Percentiles rank a stretch among this genome's conserved stretches.
phyloP scores from a whole-genome alignment of 2,329 filamentous ascomycete genomes.

The Aureobasidium sp. region DNA sequence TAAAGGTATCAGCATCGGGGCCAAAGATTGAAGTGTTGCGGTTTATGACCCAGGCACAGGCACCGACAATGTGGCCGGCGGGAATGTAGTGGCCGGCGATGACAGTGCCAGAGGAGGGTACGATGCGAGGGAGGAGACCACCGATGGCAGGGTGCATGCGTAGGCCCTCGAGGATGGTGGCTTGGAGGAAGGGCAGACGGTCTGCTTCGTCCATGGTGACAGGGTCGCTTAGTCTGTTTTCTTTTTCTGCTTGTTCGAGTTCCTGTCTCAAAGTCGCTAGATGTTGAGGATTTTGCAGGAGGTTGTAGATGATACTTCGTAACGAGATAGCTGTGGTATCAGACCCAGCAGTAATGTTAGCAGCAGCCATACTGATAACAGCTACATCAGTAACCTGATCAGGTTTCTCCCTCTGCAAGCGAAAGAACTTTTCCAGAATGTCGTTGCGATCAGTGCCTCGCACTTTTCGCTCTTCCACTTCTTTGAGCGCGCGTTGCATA shows the following conservation, averaged over 20 bases:
- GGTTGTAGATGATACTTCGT: constrained; percentile 28
- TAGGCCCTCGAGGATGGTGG: constrained; percentile 28
- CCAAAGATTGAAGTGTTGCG: constrained; percentile 34
- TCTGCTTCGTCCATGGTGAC: constrained; percentile 23
- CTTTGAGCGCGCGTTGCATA: constrained; percentile 2
- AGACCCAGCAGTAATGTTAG: constrained; percentile 24
- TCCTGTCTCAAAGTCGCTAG: constrained; percentile 22
- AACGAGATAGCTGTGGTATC: constrained; percentile 33
- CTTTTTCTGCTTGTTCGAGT: neutral
- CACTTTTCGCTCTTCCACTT: constrained; percentile 6
- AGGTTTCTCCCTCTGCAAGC: constrained; percentile 11
- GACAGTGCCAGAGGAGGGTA: constrained; percentile 7
- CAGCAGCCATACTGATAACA: constrained; percentile 20
- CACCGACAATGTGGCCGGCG: constrained; percentile 41
- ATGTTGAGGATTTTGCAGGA: constrained; percentile 24
- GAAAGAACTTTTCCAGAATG: constrained; percentile 11
- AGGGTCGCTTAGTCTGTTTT: constrained; percentile 10
- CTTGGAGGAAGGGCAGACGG: constrained; percentile 27
- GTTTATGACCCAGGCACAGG: constrained; percentile 38
- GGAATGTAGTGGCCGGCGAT: constrained; percentile 38
- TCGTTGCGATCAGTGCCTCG: constrained; percentile 10
- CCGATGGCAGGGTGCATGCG: constrained; percentile 26
- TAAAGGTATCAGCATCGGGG: constrained; percentile 37
- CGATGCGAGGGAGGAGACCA: constrained; percentile 10
- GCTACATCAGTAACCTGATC: constrained; percentile 17